Conservation (phyloP, 1,139 yeast species). For the Trichomonascaceae sp. region DNA sequence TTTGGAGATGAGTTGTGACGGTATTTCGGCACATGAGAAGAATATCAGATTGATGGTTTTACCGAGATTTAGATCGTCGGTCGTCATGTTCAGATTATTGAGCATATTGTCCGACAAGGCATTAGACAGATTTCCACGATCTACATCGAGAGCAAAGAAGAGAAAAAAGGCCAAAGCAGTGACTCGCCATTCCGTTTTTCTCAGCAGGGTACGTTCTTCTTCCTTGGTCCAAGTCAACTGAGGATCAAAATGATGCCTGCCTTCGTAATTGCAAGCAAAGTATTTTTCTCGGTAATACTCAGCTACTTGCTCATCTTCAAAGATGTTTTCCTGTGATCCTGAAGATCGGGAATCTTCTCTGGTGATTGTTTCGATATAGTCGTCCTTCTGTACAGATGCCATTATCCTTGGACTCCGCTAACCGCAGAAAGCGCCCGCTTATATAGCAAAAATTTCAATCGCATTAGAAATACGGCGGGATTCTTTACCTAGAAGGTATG, state of each 20-base stretch:
- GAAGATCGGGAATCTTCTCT: not conserved
- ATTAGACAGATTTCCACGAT: slow-evolving; percentile 45
- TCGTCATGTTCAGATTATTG: slow-evolving; percentile 40
- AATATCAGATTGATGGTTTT: slow-evolving; percentile 39
- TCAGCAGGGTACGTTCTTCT: slow-evolving; percentile 39
- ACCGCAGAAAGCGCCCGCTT: not conserved
- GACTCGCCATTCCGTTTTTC: slow-evolving; percentile 45
- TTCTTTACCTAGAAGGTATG: not conserved
- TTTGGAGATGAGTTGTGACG: slow-evolving; percentile 49
- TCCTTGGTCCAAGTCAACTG: slow-evolving; percentile 40
- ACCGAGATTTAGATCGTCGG: slow-evolving; percentile 46
- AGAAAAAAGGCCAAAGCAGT: slow-evolving; percentile 42
- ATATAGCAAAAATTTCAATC: not conserved
- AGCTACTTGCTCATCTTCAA: not conserved
- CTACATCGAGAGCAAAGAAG: slow-evolving; percentile 47
- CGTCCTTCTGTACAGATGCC: not conserved
- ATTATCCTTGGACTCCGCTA: not conserved
- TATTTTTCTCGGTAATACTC: not conserved
- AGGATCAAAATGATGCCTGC: slow-evolving; percentile 42
- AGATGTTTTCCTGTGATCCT: not conserved
- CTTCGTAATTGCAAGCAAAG: slow-evolving; percentile 35
- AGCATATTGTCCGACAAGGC: slow-evolving; percentile 48
- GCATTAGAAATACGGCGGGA: not conserved
- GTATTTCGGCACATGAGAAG: slow-evolving; percentile 46
- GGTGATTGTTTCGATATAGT: not conserved